Evolutionary conservation across 805 yeast genomes (phyloP).

Genomic region (Yarrowia hollandica): DNA sequence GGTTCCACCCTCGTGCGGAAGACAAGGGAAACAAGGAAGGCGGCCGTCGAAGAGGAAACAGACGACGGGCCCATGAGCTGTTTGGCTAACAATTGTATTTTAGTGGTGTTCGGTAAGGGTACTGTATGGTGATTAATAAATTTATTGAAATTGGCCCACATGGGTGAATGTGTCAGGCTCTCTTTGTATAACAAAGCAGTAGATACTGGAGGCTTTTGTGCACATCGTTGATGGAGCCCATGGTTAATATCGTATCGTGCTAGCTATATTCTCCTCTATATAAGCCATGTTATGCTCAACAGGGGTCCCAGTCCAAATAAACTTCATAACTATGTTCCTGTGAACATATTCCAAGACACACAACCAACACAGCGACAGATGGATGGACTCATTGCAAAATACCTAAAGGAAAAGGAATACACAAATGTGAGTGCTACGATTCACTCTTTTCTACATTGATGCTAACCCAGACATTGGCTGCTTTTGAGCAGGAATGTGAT

Average conservation of each 20-base stretch:
- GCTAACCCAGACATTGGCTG: slow-evolving; percentile 23
- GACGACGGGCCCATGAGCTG: slow-evolving; percentile 17
- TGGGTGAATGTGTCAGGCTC: too few relatives aligned
- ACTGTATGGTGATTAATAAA: slow-evolving; percentile 2
- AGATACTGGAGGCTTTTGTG: too few relatives aligned
- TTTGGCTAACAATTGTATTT: slow-evolving; percentile 25
- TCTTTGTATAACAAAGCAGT: too few relatives aligned
- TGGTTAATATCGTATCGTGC: too few relatives aligned
- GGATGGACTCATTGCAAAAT: slow-evolving; percentile 9
- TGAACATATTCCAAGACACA: too few relatives aligned
- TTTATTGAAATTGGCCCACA: too few relatives aligned
- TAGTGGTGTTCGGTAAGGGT: neutral
- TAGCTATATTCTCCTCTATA: too few relatives aligned
- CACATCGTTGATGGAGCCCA: too few relatives aligned
- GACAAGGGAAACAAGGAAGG: too few relatives aligned
- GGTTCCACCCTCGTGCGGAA: slow-evolving; percentile 1
- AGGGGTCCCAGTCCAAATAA: neutral
- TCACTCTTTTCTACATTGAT: neutral
- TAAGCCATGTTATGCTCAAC: too few relatives aligned
- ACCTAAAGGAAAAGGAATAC: slow-evolving; percentile 15
- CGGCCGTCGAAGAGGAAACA: neutral
- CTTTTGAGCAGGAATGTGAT: slow-evolving; percentile 8
- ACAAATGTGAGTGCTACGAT: slow-evolving; percentile 5
- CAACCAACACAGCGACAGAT: neutral
- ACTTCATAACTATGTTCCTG: too few relatives aligned